A percentile compares a stretch with the other conserved stretches of the same genome.
These are phyloP conservation scores for Cyberlindnera mycetangii DNA, from an alignment of 805 yeast genomes.

Conservation along the genomic window DNA sequence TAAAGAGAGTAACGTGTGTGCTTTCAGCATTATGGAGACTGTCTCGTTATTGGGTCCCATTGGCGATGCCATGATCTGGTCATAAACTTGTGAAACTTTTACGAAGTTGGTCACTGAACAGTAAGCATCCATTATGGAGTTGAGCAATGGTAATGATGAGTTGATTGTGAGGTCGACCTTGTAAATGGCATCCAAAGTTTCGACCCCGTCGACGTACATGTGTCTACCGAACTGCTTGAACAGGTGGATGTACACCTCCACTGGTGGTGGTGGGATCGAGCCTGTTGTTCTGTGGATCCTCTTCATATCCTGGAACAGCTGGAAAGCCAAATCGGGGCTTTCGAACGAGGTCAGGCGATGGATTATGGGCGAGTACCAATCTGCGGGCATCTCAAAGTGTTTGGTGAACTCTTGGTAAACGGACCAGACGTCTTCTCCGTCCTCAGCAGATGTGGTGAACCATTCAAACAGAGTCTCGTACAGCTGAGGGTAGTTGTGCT, in stretches of 20 bases:
- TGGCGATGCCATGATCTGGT: constrained; percentile 55
- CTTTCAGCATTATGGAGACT: constrained; percentile 62
- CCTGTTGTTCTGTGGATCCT: constrained; percentile 52
- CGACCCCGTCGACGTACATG: constrained; percentile 62
- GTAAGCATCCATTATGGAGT: constrained; percentile 63
- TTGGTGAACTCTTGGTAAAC: constrained; percentile 55
- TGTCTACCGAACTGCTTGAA: constrained; percentile 59
- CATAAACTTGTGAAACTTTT: constrained; percentile 57
- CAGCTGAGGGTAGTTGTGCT: constrained; percentile 33
- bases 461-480: constrained; percentile 43
- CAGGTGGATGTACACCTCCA: constrained; percentile 56
- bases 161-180: constrained; percentile 59
- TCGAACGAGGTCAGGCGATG: constrained; percentile 48
- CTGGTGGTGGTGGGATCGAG: constrained; percentile 42
- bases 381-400: constrained; percentile 55
- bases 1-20: constrained; percentile 51
- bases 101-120: constrained; percentile 53
- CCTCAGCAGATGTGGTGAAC: constrained; percentile 35
- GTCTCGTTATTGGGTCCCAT: constrained; percentile 55
- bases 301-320: constrained; percentile 59
- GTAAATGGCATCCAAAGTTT: constrained; percentile 57
- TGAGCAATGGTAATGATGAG: constrained; percentile 56
- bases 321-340: constrained; percentile 59
- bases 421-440: constrained; percentile 48
- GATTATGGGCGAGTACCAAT: constrained; percentile 57